Percentiles rank a stretch among this genome's conserved stretches.
Evolutionary conservation across 192 early-diverging fungal genomes (phyloP).

Genomic region (Jimgerdemannia lactiflua): DNA sequence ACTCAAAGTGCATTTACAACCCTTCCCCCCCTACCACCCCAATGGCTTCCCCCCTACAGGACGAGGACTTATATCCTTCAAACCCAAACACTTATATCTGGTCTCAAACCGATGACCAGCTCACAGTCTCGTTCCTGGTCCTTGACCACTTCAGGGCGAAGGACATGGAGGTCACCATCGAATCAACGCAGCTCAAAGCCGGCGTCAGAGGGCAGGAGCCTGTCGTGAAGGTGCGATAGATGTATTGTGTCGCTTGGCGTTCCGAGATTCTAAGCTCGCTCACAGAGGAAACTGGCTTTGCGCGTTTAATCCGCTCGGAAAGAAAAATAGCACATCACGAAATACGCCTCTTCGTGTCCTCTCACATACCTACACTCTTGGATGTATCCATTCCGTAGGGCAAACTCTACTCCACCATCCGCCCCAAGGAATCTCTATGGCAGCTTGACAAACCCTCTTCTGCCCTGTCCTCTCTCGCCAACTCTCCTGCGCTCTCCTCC

Average conservation of each 20-base stretch:
- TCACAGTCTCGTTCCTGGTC: constrained; percentile 34
- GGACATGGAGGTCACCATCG: constrained; percentile 34
- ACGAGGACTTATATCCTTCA: constrained; percentile 1
- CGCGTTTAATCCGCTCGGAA: not conserved
- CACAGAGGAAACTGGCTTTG: not conserved
- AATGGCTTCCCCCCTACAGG: not conserved
- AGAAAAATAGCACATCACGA: no score
- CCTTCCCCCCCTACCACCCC: no score
- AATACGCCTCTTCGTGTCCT: no score
- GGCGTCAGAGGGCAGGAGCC: constrained; percentile 34
- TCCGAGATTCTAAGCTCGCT: no score
- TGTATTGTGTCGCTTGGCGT: not conserved
- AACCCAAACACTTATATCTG: constrained; percentile 32
- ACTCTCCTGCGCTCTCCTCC: constrained; percentile 33
- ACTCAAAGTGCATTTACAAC: no score
- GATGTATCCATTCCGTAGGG: constrained; percentile 14
- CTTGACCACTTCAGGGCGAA: constrained; percentile 24
- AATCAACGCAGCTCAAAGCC: constrained; percentile 24
- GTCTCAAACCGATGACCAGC: constrained; percentile 32
- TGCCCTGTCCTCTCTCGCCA: constrained; percentile 26
- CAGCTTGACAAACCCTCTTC: constrained; percentile 30
- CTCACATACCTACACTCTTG: no score
- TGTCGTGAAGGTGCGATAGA: constrained; percentile 22
- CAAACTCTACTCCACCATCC: constrained; percentile 29
- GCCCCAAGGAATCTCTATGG: constrained; percentile 33